Evolutionary conservation across 2,329 filamentous ascomycete species (phyloP).

Genomic region (Leptographium galeiforme): DNA sequence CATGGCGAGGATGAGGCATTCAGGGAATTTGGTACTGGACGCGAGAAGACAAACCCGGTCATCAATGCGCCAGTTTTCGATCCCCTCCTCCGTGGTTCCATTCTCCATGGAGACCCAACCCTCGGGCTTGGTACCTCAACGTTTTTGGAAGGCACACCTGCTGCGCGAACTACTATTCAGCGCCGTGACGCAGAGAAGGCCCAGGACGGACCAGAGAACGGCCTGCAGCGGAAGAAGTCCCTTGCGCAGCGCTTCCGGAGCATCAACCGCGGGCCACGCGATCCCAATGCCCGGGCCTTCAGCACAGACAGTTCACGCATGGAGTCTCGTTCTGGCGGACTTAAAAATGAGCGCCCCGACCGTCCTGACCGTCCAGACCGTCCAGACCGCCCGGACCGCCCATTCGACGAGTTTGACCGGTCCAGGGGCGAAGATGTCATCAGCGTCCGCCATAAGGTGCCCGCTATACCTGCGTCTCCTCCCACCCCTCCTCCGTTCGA

Average conservation of each 20-base stretch:
- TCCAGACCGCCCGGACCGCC: constrained; percentile 36
- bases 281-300: constrained; percentile 29
- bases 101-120: constrained; percentile 72
- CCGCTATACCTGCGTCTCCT: constrained; percentile 24
- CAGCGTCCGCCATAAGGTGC: constrained; percentile 23
- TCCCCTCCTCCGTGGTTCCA: constrained; percentile 50
- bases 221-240: constrained; percentile 83
- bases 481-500: constrained; percentile 43
- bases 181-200: constrained; percentile 58
- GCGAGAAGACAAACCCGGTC: constrained; percentile 19
- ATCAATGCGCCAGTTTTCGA: constrained; percentile 44
- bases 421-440: constrained; percentile 40
- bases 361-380: constrained; percentile 18
- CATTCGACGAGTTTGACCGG: constrained; percentile 65
- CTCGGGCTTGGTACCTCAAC: constrained; percentile 85
- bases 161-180: constrained; percentile 65
- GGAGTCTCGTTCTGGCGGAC: constrained; percentile 16
- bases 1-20: constrained; percentile 70
- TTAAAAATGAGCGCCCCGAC: constrained; percentile 16
- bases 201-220: constrained; percentile 38
- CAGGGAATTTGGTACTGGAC: constrained; percentile 46
- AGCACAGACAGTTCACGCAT: constrained; percentile 13
- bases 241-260: constrained; percentile 82
- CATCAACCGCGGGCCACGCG: constrained; percentile 58
- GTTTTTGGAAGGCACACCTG: constrained; percentile 87